phyloP scores from a whole-genome alignment of 768 basidiomycete genomes.

The Imleria badia region DNA sequence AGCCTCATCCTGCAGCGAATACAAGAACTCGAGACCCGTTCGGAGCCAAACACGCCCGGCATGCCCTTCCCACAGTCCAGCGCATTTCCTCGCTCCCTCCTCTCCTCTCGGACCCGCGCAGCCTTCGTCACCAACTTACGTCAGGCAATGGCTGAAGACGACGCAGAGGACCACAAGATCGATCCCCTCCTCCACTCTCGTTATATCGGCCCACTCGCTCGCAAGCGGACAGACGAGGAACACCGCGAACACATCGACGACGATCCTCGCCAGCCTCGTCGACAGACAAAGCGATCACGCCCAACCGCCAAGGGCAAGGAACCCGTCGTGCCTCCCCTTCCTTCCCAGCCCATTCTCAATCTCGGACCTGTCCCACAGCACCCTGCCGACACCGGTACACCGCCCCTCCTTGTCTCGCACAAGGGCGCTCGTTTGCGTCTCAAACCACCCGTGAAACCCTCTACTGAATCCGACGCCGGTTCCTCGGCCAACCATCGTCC shows the following conservation, averaged over 20 bases:
- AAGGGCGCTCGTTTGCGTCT: conserved; percentile 50
- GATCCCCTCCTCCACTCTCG: conserved; percentile 49
- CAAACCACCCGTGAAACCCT: conserved; percentile 43
- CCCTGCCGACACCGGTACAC: conserved; percentile 8
- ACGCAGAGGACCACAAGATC: conserved; percentile 41
- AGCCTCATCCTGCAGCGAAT: conserved; percentile 62
- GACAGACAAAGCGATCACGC: conserved; percentile 33
- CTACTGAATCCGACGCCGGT: conserved; percentile 19
- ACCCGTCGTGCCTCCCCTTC: conserved; percentile 18
- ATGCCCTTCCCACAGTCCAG: conserved; percentile 41
- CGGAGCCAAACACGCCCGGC: conserved; percentile 30
- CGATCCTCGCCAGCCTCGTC: conserved; percentile 43
- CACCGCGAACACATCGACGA: conserved; percentile 43
- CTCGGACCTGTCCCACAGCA: conserved; percentile 24
- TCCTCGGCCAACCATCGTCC: conserved; percentile 24
- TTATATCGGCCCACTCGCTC: conserved; percentile 44
- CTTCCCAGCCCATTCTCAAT: conserved; percentile 27
- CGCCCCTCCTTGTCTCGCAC: conserved; percentile 43
- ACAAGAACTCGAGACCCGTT: conserved; percentile 53
- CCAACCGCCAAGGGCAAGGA: conserved; percentile 42
- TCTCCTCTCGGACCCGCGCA: conserved; percentile 42
- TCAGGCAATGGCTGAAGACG: conserved; percentile 46
- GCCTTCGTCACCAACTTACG: conserved; percentile 49
- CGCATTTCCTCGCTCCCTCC: conserved; percentile 50
- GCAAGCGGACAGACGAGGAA: conserved; percentile 46